Evolutionary conservation across 352 stramenopile genomes (phyloP).

Genomic region (Phytopythium cucurbitacearum): DNA sequence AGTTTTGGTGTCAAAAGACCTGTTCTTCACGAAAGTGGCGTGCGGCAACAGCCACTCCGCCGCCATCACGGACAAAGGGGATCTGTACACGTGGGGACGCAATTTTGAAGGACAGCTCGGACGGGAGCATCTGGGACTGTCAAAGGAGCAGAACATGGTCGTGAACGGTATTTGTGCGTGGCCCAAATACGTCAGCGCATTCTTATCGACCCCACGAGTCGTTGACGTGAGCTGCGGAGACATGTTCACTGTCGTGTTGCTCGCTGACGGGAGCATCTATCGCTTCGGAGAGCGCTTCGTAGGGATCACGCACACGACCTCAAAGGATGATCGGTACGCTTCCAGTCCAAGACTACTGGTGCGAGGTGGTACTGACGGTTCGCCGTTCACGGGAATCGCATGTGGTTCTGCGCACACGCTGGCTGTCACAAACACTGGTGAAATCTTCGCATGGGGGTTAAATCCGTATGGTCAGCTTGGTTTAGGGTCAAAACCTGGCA

Average conservation of each 20-base stretch:
- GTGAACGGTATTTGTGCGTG: slow-evolving; percentile 59
- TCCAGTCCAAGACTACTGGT: slow-evolving; percentile 12
- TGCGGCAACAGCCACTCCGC: slow-evolving; percentile 72
- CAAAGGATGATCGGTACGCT: neutral
- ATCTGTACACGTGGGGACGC: slow-evolving; percentile 88
- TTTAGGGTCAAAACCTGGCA: slow-evolving; percentile 23
- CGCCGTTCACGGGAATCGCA: slow-evolving; percentile 51
- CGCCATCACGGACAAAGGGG: slow-evolving; percentile 70
- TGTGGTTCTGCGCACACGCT: slow-evolving; percentile 69
- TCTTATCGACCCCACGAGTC: slow-evolving; percentile 39
- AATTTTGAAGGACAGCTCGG: slow-evolving; percentile 88
- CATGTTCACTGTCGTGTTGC: slow-evolving; percentile 71
- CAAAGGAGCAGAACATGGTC: slow-evolving; percentile 24
- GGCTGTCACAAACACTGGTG: slow-evolving; percentile 42
- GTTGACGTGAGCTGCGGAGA: slow-evolving; percentile 63
- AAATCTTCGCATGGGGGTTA: slow-evolving; percentile 72
- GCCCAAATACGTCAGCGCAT: slow-evolving; percentile 68
- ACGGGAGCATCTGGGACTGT: slow-evolving; percentile 29
- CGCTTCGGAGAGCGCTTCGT: slow-evolving; percentile 72
- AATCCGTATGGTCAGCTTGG: slow-evolving; percentile 82
- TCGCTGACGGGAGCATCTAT: slow-evolving; percentile 61
- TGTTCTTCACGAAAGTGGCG: slow-evolving; percentile 54
- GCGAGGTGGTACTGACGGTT: slow-evolving; percentile 16
- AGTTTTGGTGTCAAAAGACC: slow-evolving; percentile 34
- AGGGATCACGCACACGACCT: neutral